Conservation (phyloP, 768 basidiomycete species). For the Porpolomopsis calyptriformis region DNA sequence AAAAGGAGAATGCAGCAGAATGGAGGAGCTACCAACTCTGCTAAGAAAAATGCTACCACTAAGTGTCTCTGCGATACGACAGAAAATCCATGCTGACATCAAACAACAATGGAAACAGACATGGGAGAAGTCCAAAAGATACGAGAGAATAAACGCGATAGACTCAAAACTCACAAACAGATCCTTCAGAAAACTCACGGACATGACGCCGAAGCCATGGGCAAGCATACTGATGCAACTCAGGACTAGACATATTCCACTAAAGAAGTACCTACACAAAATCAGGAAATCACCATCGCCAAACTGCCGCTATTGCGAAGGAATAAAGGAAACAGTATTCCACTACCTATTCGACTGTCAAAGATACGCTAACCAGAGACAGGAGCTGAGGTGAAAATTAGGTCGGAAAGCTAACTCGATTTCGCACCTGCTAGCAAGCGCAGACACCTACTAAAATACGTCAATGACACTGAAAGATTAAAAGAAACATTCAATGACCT, state of each 20-base stretch:
- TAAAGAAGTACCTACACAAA: constrained; percentile 2
- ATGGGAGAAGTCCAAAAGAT: too few species aligned
- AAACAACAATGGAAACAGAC: background rate
- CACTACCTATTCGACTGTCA: constrained; percentile 5
- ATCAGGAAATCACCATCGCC: constrained; percentile 1
- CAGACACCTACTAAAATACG: too few species aligned
- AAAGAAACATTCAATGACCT: too few species aligned
- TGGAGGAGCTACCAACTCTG: background rate
- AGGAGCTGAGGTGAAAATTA: background rate
- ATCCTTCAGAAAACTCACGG: background rate
- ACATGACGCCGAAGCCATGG: background rate
- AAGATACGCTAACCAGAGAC: background rate
- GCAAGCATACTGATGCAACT: constrained; percentile 7
- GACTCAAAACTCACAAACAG: background rate
- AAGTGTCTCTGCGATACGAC: constrained; percentile 1
- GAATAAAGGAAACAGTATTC: constrained; percentile 2
- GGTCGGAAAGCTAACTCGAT: background rate
- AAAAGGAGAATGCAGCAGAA: too few species aligned
- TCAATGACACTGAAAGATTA: too few species aligned
- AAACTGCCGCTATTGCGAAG: constrained; percentile 3
- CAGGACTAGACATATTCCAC: constrained; percentile 5
- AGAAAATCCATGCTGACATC: background rate
- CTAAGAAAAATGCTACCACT: background rate
- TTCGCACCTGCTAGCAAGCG: too few species aligned
- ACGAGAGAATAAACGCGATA: too few species aligned